Conservation (phyloP, 169 alveolate genomes). For the Plasmodium chabaudi region DNA sequence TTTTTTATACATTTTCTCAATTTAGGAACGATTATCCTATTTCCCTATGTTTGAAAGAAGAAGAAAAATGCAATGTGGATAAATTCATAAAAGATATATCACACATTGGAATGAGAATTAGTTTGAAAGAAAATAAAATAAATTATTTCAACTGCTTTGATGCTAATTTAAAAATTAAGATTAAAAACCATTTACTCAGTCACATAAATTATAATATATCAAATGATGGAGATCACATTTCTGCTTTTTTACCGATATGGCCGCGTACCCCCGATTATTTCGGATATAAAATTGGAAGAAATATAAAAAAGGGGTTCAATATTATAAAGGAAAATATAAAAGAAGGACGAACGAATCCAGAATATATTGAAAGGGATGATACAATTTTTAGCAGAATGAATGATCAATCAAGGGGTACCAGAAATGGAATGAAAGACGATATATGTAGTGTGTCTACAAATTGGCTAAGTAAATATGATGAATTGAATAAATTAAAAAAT, state of each 20-base stretch:
- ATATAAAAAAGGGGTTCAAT: slow-evolving; percentile 47
- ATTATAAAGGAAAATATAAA: slow-evolving; percentile 15
- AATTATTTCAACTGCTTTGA: slow-evolving; percentile 63
- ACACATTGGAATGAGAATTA: slow-evolving; percentile 45
- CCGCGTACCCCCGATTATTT: slow-evolving; percentile 63
- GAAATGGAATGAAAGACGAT: background rate
- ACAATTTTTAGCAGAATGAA: slow-evolving; percentile 25
- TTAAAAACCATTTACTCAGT: slow-evolving; percentile 17
- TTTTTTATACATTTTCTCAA: background rate
- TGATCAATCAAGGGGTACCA: background rate
- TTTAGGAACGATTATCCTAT: slow-evolving; percentile 34
- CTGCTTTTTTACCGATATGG: slow-evolving; percentile 72
- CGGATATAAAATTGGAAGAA: slow-evolving; percentile 38
- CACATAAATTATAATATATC: slow-evolving; percentile 43
- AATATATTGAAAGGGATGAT: slow-evolving; percentile 9
- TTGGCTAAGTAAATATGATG: slow-evolving; percentile 8
- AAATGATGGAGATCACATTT: slow-evolving; percentile 30
- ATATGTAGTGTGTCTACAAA: background rate
- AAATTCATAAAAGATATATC: slow-evolving; percentile 48
- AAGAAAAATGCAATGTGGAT: slow-evolving; percentile 33
- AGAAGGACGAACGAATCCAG: background rate
- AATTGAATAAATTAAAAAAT: background rate
- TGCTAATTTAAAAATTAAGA: slow-evolving; percentile 27
- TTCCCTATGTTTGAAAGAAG: slow-evolving; percentile 52
- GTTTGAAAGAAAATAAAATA: slow-evolving; percentile 62